Base-by-base conservation (phyloP, 2,329 filamentous ascomycete genomes). In the Thermothelomyces thermophilus region DNA sequence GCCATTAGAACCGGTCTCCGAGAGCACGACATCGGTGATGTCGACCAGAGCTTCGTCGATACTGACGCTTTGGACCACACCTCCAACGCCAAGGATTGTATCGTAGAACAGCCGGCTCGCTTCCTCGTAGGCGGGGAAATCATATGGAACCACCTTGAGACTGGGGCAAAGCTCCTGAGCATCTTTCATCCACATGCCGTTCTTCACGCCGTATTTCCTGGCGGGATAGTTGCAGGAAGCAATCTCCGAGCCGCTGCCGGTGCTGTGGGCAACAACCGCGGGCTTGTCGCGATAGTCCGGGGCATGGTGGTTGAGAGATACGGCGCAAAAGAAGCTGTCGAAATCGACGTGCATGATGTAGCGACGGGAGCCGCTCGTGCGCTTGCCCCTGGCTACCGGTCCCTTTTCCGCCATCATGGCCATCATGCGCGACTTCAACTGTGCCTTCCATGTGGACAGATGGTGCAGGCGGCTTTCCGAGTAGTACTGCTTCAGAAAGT, bases 111-210 rank as follows among this genome's bases (percentile, higher is more conserved):
- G 75, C 49, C 80, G 78, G 62, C 93, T 98, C 1, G 90, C 89
- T 52, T 90, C 86, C 71, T 98, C 93, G 59, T 98, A 98, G 0
- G 83, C 91, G 2, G 87, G 84, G 63, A 97, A 98, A 62, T 98
- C 90, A 60, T 98, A 98, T 0, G 90, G 87, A n/a, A 98, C 65
- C 1, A 97, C 83, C 58, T 94, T 90, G 16, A 98, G 73, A 19
- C 89, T 81, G 0, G 91, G 84, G 62, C 90, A 98, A 16, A 93
- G 67, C 58, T 93, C 84, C 52, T 85, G 74, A 0, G 93, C 93
- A 30, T 79, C 77, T 64, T 91, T 94, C 91, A 98, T 97, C 93
- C 94, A 98, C 93, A 97, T 98, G 33, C 94, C 94, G 59, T 98
- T 98, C 64, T 90, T 95, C 48, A 98, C 76, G 1, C 91, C 91